phyloP scores from a whole-genome alignment of 768 basidiomycete genomes.

The Rubroboletus satanas region DNA sequence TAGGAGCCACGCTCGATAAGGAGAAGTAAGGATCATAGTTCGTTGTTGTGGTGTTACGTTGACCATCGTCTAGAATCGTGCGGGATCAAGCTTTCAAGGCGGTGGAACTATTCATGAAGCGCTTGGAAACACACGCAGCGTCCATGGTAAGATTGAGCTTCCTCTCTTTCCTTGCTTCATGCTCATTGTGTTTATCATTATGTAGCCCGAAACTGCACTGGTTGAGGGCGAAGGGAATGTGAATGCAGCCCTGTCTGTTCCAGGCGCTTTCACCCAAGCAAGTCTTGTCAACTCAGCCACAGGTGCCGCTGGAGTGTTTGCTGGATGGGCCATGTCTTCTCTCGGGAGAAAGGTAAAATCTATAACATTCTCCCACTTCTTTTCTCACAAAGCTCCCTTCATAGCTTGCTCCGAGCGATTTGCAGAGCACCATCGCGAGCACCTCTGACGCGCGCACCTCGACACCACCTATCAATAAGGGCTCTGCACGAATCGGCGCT shows the following conservation, averaged over 20 bases:
- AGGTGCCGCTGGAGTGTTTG: conserved; percentile 86
- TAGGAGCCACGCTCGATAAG: conserved; percentile 77
- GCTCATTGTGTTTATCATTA: not conserved
- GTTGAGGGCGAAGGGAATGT: conserved; percentile 36
- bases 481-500: not conserved
- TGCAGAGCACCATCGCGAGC: conserved; percentile 61
- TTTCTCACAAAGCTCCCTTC: not conserved
- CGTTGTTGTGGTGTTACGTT: not conserved
- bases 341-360: conserved; percentile 69
- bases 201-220: conserved; percentile 55
- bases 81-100: conserved; percentile 97
- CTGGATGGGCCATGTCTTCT: conserved; percentile 95
- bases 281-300: conserved; percentile 79
- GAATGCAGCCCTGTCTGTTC: conserved; percentile 26
- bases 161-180: not conserved
- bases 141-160: conserved; percentile 61
- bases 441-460: conserved; percentile 40
- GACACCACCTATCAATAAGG: conserved; percentile 32
- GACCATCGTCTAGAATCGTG: conserved; percentile 56
- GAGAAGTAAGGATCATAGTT: conserved; percentile 66
- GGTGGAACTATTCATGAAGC: conserved; percentile 81
- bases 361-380: not conserved
- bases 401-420: conserved; percentile 68
- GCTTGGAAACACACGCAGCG: conserved; percentile 71
- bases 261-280: conserved; percentile 27